phyloP scores from a whole-genome alignment of 2,329 filamentous ascomycete genomes.

The Tolypocladium inflatum region DNA sequence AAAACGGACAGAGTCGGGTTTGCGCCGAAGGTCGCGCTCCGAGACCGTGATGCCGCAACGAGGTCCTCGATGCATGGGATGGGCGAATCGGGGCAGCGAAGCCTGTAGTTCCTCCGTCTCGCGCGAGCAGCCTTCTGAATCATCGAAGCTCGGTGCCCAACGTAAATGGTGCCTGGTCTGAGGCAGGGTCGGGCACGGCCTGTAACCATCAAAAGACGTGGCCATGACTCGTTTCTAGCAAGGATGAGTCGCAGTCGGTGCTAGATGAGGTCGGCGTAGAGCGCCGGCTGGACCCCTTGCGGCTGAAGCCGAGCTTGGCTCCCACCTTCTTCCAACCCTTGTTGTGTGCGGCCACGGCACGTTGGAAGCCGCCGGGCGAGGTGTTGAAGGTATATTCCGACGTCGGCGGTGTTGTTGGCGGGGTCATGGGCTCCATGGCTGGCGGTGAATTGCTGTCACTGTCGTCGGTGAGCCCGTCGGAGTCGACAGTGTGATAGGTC shows the following conservation, averaged over 20 bases:
- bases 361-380: conserved; percentile 43
- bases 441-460: conserved; percentile 50
- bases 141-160: too few species aligned
- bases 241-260: conserved; percentile 23
- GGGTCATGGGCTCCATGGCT: conserved; percentile 57
- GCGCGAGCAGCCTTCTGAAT: too few species aligned
- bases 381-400: conserved; percentile 44
- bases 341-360: conserved; percentile 43
- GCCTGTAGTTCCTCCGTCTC: background rate
- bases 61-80: background rate
- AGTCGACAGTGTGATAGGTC: conserved; percentile 36
- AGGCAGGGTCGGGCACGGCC: conserved; percentile 35
- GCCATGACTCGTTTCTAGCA: conserved; percentile 24
- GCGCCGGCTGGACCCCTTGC: conserved; percentile 37
- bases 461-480: conserved; percentile 53
- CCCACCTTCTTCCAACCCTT: conserved; percentile 58
- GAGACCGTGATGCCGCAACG: background rate
- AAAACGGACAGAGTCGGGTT: background rate
- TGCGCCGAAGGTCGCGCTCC: background rate
- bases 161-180: background rate
- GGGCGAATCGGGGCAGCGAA: background rate
- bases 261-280: conserved; percentile 34
- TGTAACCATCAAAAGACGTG: conserved; percentile 45
- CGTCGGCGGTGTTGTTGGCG: conserved; percentile 61
- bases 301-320: conserved; percentile 48